phyloP scores from a whole-genome alignment of 495 filamentous ascomycete genomes.

The Xylaria curta region DNA sequence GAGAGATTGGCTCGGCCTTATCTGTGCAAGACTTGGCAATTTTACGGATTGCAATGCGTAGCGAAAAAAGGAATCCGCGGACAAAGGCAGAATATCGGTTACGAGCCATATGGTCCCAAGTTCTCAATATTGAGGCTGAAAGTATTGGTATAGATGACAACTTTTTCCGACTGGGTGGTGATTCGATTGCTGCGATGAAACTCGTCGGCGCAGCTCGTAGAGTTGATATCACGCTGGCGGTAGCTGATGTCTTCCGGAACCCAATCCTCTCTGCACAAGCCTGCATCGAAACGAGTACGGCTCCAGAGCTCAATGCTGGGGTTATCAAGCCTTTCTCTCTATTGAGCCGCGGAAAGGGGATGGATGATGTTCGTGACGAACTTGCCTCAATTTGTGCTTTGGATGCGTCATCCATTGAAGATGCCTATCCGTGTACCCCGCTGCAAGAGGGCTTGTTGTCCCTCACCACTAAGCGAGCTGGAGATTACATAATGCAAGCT shows the following conservation, averaged over 20 bases:
- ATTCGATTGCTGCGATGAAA: not conserved
- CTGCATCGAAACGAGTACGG: not conserved
- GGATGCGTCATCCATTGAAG: not conserved
- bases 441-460: not conserved
- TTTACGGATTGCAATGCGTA: not conserved
- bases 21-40: not conserved
- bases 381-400: not conserved
- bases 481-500: not conserved
- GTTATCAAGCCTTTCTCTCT: not conserved
- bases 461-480: not conserved
- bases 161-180: not conserved
- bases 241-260: not conserved
- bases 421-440: not conserved
- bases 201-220: not conserved
- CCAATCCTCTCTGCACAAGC: not conserved
- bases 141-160: not conserved
- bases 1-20: not conserved
- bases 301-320: not conserved
- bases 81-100: not conserved
- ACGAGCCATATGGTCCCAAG: not conserved
- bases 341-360: not conserved
- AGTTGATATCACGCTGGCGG: not conserved
- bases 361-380: not conserved
- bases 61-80: not conserved
- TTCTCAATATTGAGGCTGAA: not conserved